Evolutionary conservation across 176 grass and related monocot genomes (phyloP).

Genomic region (Raddia distichophylla): DNA sequence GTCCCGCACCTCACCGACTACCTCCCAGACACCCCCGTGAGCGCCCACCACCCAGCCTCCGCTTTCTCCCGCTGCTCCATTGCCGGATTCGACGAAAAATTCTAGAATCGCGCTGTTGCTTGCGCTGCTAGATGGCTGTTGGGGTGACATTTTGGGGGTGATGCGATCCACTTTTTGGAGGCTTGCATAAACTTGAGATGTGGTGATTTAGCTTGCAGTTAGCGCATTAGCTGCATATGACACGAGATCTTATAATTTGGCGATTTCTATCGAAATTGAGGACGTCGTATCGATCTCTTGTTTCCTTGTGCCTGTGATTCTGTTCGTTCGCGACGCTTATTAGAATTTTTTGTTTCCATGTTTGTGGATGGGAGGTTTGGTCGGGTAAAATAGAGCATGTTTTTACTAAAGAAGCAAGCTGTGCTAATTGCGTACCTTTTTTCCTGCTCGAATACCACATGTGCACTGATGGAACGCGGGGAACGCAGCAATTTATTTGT

Average conservation of each 20-base stretch:
- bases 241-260: not conserved
- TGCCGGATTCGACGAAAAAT: conserved; percentile 20
- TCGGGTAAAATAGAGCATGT: not conserved
- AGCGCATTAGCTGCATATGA: conserved; percentile 3
- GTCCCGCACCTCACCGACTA: conserved; percentile 89
- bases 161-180: conserved; percentile 21
- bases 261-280: not conserved
- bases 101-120: not conserved
- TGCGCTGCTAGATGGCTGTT: conserved; percentile 8
- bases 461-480: conserved; percentile 10
- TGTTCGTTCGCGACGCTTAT: not conserved
- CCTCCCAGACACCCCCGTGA: conserved; percentile 72
- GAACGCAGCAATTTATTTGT: not conserved
- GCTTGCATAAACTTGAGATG: not conserved
- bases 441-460: conserved; percentile 18
- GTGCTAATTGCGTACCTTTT: conserved; percentile 13
- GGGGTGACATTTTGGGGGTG: not conserved
- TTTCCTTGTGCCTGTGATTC: not conserved
- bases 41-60: not conserved
- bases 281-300: conserved; percentile 5
- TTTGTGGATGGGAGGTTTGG: conserved; percentile 5
- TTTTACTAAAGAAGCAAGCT: not conserved
- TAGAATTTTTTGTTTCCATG: not conserved
- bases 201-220: not conserved
- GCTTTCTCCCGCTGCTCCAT: not conserved